These are phyloP conservation scores for Phaffia tasmanica DNA, from an alignment of 768 basidiomycete genomes.

Conservation along the genomic window DNA sequence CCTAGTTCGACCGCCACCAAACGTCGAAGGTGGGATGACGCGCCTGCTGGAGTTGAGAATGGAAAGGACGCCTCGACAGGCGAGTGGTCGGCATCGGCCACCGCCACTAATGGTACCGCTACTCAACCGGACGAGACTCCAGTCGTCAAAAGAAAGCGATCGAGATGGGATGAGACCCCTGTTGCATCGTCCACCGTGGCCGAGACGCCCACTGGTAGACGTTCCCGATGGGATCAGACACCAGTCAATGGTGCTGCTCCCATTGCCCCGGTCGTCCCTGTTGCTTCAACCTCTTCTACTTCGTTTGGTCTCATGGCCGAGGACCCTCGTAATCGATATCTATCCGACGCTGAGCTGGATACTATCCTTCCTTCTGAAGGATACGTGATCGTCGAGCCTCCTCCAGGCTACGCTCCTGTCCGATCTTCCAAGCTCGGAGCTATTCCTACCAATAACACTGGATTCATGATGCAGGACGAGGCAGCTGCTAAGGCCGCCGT, in stretches of 20 bases:
- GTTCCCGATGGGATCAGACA: conserved; percentile 94
- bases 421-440: conserved; percentile 49
- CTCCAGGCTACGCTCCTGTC: conserved; percentile 80
- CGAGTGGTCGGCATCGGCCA: conserved; percentile 48
- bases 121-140: conserved; percentile 58
- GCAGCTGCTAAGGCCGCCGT: conserved; percentile 70
- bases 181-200: conserved; percentile 44
- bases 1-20: conserved; percentile 23
- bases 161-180: conserved; percentile 91
- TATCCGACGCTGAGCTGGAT: conserved; percentile 91
- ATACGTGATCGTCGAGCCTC: conserved; percentile 84
- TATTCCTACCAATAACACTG: conserved; percentile 50
- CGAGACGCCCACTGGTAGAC: conserved; percentile 62
- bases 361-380: conserved; percentile 71
- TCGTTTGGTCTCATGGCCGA: conserved; percentile 42
- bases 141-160: conserved; percentile 65
- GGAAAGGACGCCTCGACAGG: conserved; percentile 62
- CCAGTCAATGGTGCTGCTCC: conserved; percentile 56
- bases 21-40: conserved; percentile 20
- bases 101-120: conserved; percentile 38
- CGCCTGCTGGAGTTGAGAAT: conserved; percentile 36
- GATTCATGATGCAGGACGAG: conserved; percentile 94
- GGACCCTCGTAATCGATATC: conserved; percentile 91
- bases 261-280: conserved; percentile 39
- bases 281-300: conserved; percentile 35